phyloP scores from a whole-genome alignment of 768 basidiomycete species.

The Podaxis mareebaensis region DNA sequence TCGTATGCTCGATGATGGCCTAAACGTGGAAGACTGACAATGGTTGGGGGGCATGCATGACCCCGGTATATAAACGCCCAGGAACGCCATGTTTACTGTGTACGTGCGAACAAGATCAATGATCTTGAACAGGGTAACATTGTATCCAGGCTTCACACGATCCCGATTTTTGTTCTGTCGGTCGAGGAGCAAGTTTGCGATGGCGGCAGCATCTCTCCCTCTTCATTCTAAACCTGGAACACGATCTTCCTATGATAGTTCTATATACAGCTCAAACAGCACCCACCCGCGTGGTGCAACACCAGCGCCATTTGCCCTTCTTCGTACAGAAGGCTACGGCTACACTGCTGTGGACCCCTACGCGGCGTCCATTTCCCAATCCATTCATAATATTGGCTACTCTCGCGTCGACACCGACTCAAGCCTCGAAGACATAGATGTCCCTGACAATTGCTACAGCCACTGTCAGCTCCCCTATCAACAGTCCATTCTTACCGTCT shows the following conservation, averaged over 20 bases:
- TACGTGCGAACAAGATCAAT: not conserved
- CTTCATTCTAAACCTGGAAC: not conserved
- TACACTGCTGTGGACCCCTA: conserved; percentile 11
- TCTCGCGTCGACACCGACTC: not conserved
- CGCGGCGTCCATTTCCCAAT: conserved; percentile 6
- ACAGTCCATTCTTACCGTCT: conserved; percentile 1
- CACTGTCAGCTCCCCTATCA: not conserved
- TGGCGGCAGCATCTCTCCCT: not conserved
- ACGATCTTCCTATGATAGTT: not conserved
- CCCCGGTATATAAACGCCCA: too few species aligned
- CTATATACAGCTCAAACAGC: conserved; percentile 1
- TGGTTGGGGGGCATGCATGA: too few species aligned
- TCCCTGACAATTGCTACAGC: not conserved
- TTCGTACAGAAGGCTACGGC: not conserved
- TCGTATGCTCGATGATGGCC: too few species aligned
- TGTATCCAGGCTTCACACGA: not conserved
- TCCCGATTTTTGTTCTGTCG: not conserved
- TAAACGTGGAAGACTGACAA: too few species aligned
- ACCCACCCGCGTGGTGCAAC: not conserved
- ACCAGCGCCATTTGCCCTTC: not conserved
- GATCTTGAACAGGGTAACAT: not conserved
- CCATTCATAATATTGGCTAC: conserved; percentile 5
- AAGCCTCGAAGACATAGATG: conserved; percentile 7
- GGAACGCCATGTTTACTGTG: too few species aligned
- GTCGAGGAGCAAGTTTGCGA: not conserved